Base-by-base conservation (phyloP, 108 stramenopile genomes). In the Nitzschia palea region DNA sequence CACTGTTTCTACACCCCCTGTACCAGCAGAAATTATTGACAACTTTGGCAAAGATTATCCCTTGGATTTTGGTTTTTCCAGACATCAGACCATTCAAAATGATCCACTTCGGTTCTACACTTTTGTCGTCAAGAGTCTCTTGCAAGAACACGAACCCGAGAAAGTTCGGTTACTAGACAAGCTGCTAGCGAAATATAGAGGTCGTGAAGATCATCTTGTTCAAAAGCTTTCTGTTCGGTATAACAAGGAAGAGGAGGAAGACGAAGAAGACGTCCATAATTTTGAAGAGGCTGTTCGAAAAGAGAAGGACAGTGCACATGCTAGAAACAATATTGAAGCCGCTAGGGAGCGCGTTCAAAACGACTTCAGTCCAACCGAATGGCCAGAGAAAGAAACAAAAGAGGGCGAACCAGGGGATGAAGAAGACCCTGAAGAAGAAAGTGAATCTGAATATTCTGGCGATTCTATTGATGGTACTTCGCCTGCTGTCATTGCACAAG, bases 401-500 rank as follows among this genome's bases (percentile, higher is more conserved):
- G 74, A 76, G 43, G 27, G 17, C 23, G 74, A 76, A 3, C 57
- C 74, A 32, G 65, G 58, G n/a, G 74, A 74, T 47, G 74, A 80
- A 30, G 52, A 77, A 5, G 67, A 55, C 30, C 52, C 55, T 34
- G 77, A 78, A 27, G 78, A 79, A 10, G 77, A 79, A 45, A 70
- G 71, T 28, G 83, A 61, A 17, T 81, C 84, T 0, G 86, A 89
- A 18, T 87, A 85, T 54, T 80, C 80, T 4, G 78, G 67, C 26
- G 78, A 80, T 53, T 74, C 77, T 22, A 78, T 93, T 28, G 92
- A 93, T 71, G 92, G 92, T 6, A 93, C 92, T 31, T 93, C 92
- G 26, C 92, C 92, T 22, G 92, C 88, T 22, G 87, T 89, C 1
- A 93, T 93, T 77, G 92, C 92, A 0, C 92, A 93, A 78, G 92